Percentiles rank a stretch among this genome's conserved stretches.
Conservation (phyloP, 208 protist genomes). For the Kentomonas sorsogonicus region DNA sequence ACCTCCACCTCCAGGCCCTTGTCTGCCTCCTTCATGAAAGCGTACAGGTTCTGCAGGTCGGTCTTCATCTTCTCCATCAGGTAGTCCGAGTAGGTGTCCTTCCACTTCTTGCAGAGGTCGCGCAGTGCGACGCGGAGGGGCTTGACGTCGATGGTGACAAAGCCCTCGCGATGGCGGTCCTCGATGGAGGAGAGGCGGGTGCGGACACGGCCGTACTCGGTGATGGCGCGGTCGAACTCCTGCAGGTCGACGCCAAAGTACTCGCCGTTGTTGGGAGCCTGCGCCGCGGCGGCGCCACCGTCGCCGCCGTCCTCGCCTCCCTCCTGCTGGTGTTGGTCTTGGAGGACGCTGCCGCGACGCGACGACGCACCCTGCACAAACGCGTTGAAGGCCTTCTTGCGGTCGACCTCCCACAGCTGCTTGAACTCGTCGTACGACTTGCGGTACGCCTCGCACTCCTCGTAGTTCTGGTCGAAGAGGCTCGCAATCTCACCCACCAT, state of each 20-base stretch:
- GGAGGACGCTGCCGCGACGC: slow-evolving; percentile 5
- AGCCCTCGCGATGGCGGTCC: slow-evolving; percentile 84
- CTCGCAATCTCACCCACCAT: slow-evolving; percentile 63
- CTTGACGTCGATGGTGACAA: slow-evolving; percentile 93
- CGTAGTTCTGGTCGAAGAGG: slow-evolving; percentile 69
- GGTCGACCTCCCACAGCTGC: slow-evolving; percentile 90
- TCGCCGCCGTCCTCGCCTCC: too few relatives aligned
- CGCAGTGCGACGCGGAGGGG: slow-evolving; percentile 92
- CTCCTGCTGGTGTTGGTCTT: too few relatives aligned
- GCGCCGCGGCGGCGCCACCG: slow-evolving; percentile 12
- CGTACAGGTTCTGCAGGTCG: slow-evolving; percentile 77
- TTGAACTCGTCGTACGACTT: slow-evolving; percentile 84
- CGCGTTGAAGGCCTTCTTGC: slow-evolving; percentile 78
- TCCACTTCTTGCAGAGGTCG: slow-evolving; percentile 92
- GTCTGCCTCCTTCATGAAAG: slow-evolving; percentile 92
- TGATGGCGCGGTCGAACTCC: slow-evolving; percentile 93
- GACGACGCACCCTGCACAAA: slow-evolving; percentile 69
- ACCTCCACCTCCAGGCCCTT: slow-evolving; percentile 90
- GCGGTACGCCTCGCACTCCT: slow-evolving; percentile 78
- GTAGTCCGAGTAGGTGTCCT: slow-evolving; percentile 92
- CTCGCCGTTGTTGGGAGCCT: slow-evolving; percentile 42
- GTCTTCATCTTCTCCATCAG: slow-evolving; percentile 88
- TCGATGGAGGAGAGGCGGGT: slow-evolving; percentile 81
- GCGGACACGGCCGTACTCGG: slow-evolving; percentile 87
- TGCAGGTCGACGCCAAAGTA: slow-evolving; percentile 89